phyloP scores from a whole-genome alignment of 371 early-diverging fungal genomes.

The Mortierella sp. region DNA sequence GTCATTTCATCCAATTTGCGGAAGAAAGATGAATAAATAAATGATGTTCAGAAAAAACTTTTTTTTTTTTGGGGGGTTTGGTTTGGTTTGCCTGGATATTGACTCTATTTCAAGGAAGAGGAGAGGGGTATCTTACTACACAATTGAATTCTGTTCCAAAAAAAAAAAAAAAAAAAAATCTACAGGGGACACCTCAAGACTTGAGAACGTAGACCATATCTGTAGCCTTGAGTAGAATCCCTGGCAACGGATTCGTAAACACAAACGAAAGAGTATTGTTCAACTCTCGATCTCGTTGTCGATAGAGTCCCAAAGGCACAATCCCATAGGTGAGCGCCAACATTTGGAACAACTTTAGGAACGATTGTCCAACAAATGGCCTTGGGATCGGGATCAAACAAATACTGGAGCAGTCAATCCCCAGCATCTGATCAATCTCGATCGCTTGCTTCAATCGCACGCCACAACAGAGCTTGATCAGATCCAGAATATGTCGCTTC shows the following conservation, averaged over 20 bases:
- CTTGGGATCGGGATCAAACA: constrained; percentile 53
- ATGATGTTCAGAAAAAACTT: too few species aligned
- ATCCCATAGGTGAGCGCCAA: constrained; percentile 55
- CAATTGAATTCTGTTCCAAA: too few species aligned
- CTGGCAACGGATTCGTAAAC: constrained; percentile 64
- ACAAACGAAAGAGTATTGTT: constrained; percentile 62
- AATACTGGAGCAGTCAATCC: constrained; percentile 51
- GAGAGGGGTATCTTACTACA: too few species aligned
- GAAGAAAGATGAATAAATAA: too few species aligned
- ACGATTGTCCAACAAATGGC: constrained; percentile 53
- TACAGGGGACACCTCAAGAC: too few species aligned
- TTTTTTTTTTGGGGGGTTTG: too few species aligned
- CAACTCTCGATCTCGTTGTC: constrained; percentile 59
- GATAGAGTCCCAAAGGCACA: constrained; percentile 55
- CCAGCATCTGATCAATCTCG: constrained; percentile 40
- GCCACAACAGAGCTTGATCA: constrained; percentile 62
- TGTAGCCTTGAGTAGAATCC: constrained; percentile 61
- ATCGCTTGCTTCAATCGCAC: constrained; percentile 55
- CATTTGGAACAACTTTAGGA: constrained; percentile 53
- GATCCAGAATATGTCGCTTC: constrained; percentile 60
- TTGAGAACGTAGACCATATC: constrained; percentile 59
- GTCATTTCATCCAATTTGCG: too few species aligned
- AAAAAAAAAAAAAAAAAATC: background rate
- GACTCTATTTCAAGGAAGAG: too few species aligned
- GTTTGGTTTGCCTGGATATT: too few species aligned